Evolutionary conservation across 148 eudicot species (phyloP).

Genomic region (Simmondsia chinensis): DNA sequence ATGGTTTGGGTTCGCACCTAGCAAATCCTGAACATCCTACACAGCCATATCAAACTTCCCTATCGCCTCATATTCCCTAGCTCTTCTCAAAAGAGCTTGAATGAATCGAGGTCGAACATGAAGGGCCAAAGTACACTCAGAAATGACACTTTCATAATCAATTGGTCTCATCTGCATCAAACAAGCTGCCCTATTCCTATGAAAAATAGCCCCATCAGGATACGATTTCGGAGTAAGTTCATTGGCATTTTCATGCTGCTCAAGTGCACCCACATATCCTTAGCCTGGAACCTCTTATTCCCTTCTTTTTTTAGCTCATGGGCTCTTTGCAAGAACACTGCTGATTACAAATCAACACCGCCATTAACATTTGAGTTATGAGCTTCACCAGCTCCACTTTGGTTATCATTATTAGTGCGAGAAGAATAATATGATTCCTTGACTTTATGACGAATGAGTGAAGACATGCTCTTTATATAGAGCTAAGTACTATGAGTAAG

Average conservation of each 20-base stretch:
- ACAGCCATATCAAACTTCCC: conserved; percentile 75
- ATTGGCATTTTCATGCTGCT: conserved; percentile 76
- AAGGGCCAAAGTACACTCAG: conserved; percentile 78
- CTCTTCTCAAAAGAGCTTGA: conserved; percentile 79
- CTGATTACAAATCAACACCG: conserved; percentile 44
- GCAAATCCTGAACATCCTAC: conserved; percentile 56
- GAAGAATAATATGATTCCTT: too few species aligned
- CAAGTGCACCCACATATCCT: conserved; percentile 73
- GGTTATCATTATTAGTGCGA: too few species aligned
- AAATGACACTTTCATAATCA: conserved; percentile 59
- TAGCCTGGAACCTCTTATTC: conserved; percentile 58
- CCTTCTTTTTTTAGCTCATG: conserved; percentile 91
- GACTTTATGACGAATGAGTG: too few species aligned
- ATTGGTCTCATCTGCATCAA: conserved; percentile 95
- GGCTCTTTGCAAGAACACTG: conserved; percentile 67
- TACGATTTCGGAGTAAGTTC: conserved; percentile 66
- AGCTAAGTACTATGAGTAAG: too few species aligned
- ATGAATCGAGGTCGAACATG: conserved; percentile 66
- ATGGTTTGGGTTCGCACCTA: conserved; percentile 60
- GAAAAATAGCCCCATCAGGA: conserved; percentile 83
- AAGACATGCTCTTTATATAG: too few species aligned
- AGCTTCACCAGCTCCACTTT: conserved; percentile 20
- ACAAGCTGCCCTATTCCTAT: conserved; percentile 91
- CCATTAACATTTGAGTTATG: conserved; percentile 29
- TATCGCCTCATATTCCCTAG: conserved; percentile 70